Evolutionary conservation across 2,329 filamentous ascomycete species (phyloP), one percentile per base, ranked within the genome.

Genomic region (Cladophialophora immunda): DNA sequence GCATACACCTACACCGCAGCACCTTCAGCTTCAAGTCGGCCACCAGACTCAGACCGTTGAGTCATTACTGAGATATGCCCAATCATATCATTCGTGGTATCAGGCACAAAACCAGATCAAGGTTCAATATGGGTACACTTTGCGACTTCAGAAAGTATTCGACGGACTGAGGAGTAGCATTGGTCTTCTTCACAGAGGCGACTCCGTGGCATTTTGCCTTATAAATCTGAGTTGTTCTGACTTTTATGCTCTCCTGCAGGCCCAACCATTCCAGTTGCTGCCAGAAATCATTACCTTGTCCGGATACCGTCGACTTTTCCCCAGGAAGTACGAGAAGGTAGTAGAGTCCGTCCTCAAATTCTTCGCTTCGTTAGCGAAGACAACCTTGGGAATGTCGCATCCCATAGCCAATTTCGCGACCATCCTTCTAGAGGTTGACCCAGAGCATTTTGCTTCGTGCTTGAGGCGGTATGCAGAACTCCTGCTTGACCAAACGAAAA

Each of bases 1-100:
- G 11, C 30, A n/a, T 9, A 27, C 41, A 54, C 13, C 52, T n/a
- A 19, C 30, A 13, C 45, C 45, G 11, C 30, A 32, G 22, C 58
- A 19, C 8, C 5, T 54, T 34, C 58, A 38, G 30, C 47, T 61
- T 19, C 29, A 61, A 19, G 30, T 36, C 2, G 32, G 29, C 2
- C 22, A 2, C 3, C 29, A 61, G 3, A 29, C n/a, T 7, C 58
- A 61, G 30, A 25, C 22, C 1, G 11, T 22, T 9, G 58, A 61
- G 27, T 17, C 9, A 9, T 22, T 61, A 17, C 47, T 61, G n/a
- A 29, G 19, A 36, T 53, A 17, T 15, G 30, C 41, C 7, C 30
- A 36, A 9, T 17, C 13, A 5, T 61, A 61, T 53, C 19, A 61
- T 52, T 61, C 47, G 15, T 61, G 47, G 58, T 61, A 53, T 30